Conservation (phyloP, 2,329 filamentous ascomycete species). For the Macroventuria anomochaeta region DNA sequence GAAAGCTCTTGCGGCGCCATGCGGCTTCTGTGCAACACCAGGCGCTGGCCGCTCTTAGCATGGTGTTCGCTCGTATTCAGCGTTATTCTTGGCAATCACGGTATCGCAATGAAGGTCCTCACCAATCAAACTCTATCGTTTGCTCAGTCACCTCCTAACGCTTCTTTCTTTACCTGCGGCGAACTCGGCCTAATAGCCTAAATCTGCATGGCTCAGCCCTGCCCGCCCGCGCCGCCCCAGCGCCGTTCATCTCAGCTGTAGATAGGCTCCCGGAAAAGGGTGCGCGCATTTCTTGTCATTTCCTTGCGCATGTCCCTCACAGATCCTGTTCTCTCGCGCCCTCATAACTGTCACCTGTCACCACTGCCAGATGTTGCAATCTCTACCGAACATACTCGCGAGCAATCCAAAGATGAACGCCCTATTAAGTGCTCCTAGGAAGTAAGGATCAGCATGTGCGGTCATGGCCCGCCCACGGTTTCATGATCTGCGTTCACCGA, state of each 20-base stretch:
- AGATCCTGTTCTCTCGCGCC: neutral
- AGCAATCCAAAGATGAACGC: slow-evolving; percentile 9
- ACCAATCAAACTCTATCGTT: neutral
- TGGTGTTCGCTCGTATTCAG: slow-evolving; percentile 1
- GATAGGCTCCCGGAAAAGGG: slow-evolving; percentile 15
- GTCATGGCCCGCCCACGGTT: neutral
- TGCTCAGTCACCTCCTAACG: slow-evolving; percentile 5
- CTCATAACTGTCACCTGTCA: slow-evolving; percentile 5
- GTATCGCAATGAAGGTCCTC: neutral
- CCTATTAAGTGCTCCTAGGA: slow-evolving; percentile 10
- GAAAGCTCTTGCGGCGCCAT: slow-evolving; percentile 10
- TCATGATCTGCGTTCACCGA: neutral
- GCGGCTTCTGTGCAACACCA: slow-evolving; percentile 3
- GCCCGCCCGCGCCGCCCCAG: slow-evolving; percentile 2
- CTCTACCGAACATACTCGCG: slow-evolving; percentile 7
- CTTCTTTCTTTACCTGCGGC: neutral
- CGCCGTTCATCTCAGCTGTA: slow-evolving; percentile 14
- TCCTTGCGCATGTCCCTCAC: slow-evolving; percentile 15
- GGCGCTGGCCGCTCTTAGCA: neutral
- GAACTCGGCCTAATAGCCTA: slow-evolving; percentile 10
- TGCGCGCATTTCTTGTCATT: slow-evolving; percentile 10
- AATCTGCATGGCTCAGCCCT: slow-evolving; percentile 13
- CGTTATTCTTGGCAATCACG: slow-evolving; percentile 6
- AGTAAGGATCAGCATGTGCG: slow-evolving; percentile 1
- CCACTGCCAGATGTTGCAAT: slow-evolving; percentile 7